Evolutionary conservation across 2,329 filamentous ascomycete species (phyloP).

Genomic region (Phyllosticta citriasiana): DNA sequence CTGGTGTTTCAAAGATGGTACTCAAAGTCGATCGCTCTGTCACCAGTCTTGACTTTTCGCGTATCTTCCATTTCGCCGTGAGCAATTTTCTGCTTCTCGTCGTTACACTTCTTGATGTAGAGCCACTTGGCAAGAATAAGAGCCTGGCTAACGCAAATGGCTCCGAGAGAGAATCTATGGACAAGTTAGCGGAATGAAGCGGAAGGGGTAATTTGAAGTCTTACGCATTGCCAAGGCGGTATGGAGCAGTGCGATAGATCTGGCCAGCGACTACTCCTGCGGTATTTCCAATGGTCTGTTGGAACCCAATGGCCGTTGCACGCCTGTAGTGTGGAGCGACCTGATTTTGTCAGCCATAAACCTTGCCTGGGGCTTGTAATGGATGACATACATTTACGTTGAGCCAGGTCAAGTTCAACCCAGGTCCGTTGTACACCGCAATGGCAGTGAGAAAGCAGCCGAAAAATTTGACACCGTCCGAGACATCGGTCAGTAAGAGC

Average conservation of each 20-base stretch:
- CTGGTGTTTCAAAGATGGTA: slow-evolving; percentile 29
- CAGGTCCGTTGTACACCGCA: slow-evolving; percentile 24
- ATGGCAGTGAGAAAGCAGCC: slow-evolving; percentile 18
- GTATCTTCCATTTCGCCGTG: slow-evolving; percentile 35
- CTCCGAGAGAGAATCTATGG: slow-evolving; percentile 25
- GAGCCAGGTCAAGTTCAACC: slow-evolving; percentile 38
- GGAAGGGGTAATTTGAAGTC: neutral
- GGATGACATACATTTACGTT: slow-evolving; percentile 33
- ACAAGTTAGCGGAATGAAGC: neutral
- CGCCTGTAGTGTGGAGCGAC: slow-evolving; percentile 38
- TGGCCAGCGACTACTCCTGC: slow-evolving; percentile 41
- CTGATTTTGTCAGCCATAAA: neutral
- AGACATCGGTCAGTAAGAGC: slow-evolving; percentile 12
- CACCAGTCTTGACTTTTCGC: slow-evolving; percentile 37
- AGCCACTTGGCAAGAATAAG: slow-evolving; percentile 32
- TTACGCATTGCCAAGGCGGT: slow-evolving; percentile 11
- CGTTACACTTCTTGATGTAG: slow-evolving; percentile 36
- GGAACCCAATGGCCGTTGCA: slow-evolving; percentile 37
- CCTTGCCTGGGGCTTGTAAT: neutral
- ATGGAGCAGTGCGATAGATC: slow-evolving; percentile 27
- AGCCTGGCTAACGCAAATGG: slow-evolving; percentile 25
- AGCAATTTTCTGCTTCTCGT: slow-evolving; percentile 28
- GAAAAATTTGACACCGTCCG: slow-evolving; percentile 16
- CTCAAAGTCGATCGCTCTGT: slow-evolving; percentile 38
- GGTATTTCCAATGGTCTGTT: slow-evolving; percentile 39